These are phyloP conservation scores for Astrocystis sublimbata DNA, from an alignment of 495 filamentous ascomycete genomes.

Conservation along the genomic window DNA sequence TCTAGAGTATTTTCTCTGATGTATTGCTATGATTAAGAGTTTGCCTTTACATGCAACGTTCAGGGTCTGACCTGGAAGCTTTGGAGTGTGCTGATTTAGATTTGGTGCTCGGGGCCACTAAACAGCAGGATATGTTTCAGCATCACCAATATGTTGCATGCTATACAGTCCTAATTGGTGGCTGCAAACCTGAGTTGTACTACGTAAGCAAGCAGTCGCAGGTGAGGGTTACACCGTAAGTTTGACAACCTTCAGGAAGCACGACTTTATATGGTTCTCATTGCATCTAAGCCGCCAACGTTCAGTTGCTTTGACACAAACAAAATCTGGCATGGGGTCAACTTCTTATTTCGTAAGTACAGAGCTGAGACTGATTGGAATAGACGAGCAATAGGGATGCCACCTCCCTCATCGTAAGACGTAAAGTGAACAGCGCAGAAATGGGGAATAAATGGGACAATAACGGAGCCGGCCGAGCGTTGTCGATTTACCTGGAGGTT, in stretches of 20 bases:
- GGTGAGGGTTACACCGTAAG: not conserved
- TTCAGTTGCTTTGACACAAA: too few species aligned
- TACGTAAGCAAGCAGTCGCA: not conserved
- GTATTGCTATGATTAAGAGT: not conserved
- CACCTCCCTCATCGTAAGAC: not conserved
- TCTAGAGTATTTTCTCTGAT: too few species aligned
- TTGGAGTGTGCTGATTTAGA: not conserved
- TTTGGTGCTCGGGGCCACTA: not conserved
- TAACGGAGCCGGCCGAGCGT: constrained; percentile 13
- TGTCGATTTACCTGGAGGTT: not conserved
- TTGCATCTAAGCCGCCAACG: too few species aligned
- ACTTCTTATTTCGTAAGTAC: too few species aligned
- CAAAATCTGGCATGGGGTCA: too few species aligned
- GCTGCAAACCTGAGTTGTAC: not conserved
- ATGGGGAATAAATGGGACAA: not conserved
- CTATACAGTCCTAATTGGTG: not conserved
- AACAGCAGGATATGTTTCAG: not conserved
- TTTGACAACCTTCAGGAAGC: too few species aligned
- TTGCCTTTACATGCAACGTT: not conserved
- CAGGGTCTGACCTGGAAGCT: not conserved
- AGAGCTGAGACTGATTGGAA: not conserved
- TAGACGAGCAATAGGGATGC: not conserved
- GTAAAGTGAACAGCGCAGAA: not conserved
- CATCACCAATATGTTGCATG: not conserved
- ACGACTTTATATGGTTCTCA: too few species aligned